These are phyloP conservation scores for Cyphellophora attinorum DNA, from an alignment of 2,329 filamentous ascomycete species.

Conservation along the genomic window DNA sequence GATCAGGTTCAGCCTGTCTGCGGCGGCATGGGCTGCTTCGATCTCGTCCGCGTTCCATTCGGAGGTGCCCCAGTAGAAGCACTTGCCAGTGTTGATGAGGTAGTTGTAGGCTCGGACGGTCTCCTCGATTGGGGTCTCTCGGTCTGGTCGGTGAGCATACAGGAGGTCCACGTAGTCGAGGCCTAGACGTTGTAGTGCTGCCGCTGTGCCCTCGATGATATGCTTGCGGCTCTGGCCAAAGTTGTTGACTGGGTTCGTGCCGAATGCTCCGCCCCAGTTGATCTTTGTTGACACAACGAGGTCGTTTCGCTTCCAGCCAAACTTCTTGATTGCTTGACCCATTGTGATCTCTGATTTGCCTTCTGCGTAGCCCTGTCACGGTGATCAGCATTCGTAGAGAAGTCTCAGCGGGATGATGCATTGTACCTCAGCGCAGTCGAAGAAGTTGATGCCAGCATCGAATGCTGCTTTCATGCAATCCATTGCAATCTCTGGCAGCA, in stretches of 20 bases:
- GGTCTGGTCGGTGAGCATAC: conserved; percentile 62
- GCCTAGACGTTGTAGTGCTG: conserved; percentile 51
- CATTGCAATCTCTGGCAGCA: conserved; percentile 24
- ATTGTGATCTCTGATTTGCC: conserved; percentile 47
- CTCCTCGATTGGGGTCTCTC: conserved; percentile 61
- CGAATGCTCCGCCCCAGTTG: conserved; percentile 11
- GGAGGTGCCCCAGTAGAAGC: conserved; percentile 63
- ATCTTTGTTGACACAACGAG: conserved; percentile 44
- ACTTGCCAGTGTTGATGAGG: conserved; percentile 58
- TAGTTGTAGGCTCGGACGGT: conserved; percentile 63
- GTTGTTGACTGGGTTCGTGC: conserved; percentile 55
- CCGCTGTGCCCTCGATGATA: conserved; percentile 55
- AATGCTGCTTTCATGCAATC: conserved; percentile 44
- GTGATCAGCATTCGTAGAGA: too few relatives aligned
- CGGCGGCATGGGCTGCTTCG: conserved; percentile 51
- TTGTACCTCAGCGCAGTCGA: conserved; percentile 48
- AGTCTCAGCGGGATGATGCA: too few relatives aligned
- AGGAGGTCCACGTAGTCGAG: conserved; percentile 61
- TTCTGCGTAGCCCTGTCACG: conserved; percentile 38
- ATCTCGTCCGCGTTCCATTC: conserved; percentile 63
- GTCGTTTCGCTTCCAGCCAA: conserved; percentile 49
- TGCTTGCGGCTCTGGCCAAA: conserved; percentile 61
- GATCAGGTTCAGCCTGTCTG: conserved; percentile 51
- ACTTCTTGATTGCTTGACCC: conserved; percentile 43
- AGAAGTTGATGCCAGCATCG: conserved; percentile 47